phyloP scores from a whole-genome alignment of 2,329 filamentous ascomycete species.

The Fusarium sp. region DNA sequence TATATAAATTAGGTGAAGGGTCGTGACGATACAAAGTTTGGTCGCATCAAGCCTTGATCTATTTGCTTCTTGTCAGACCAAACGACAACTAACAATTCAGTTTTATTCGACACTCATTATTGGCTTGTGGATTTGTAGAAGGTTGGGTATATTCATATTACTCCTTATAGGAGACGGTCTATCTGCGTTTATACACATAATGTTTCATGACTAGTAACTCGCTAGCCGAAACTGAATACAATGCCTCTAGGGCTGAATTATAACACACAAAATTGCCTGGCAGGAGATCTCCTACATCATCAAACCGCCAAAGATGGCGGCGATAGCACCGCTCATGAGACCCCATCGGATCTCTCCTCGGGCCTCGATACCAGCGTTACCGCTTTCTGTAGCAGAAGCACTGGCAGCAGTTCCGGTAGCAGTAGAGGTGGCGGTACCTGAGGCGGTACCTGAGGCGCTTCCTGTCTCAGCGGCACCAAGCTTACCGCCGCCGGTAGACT shows the following conservation, averaged over 20 bases:
- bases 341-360: constrained; percentile 45
- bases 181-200: constrained; percentile 13
- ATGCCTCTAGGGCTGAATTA: constrained; percentile 24
- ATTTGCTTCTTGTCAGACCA: background rate
- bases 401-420: constrained; percentile 21
- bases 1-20: background rate
- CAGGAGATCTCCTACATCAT: constrained; percentile 33
- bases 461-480: constrained; percentile 32
- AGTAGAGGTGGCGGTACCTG: constrained; percentile 28
- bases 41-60: too few species aligned
- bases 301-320: constrained; percentile 40
- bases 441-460: constrained; percentile 20
- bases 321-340: constrained; percentile 40
- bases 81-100: background rate
- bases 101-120: background rate
- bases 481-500: constrained; percentile 36
- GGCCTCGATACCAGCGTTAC: constrained; percentile 36
- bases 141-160: constrained; percentile 13
- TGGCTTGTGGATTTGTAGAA: background rate
- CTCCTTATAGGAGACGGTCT: constrained; percentile 12
- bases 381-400: constrained; percentile 16
- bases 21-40: too few species aligned
- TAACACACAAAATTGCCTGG: constrained; percentile 19
- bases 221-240: constrained; percentile 24
- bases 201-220: constrained; percentile 21